Conservation (phyloP, 495 filamentous ascomycete genomes). For the Aspergillus asperescens region DNA sequence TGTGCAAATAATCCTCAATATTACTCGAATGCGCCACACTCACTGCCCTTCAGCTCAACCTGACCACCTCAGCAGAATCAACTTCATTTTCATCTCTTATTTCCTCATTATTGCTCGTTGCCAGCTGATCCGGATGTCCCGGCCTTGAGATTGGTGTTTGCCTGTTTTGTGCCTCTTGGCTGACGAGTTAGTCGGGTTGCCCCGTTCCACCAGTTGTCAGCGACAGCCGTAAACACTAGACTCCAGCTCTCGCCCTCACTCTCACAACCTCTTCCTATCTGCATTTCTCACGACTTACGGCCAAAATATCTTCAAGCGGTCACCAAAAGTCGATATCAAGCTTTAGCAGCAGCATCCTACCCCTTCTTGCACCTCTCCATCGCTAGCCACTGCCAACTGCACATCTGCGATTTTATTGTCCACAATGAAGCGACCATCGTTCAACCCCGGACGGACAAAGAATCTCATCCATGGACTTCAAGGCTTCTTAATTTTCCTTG, state of each 20-base stretch:
- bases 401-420: background rate
- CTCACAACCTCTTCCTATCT: background rate
- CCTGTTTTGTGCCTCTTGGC: background rate
- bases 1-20: slow-evolving; percentile 1
- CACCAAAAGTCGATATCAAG: background rate
- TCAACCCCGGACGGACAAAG: slow-evolving; percentile 42
- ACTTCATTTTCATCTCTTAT: background rate
- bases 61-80: too few relatives aligned
- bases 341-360: background rate
- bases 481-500: slow-evolving; percentile 60
- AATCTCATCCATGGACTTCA: slow-evolving; percentile 53
- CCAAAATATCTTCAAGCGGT: background rate
- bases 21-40: background rate
- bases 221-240: slow-evolving; percentile 21
- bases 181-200: slow-evolving; percentile 21
- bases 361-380: background rate
- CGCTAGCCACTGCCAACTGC: background rate
- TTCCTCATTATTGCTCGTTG: background rate
- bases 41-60: background rate
- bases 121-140: background rate
- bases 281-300: background rate
- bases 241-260: slow-evolving; percentile 4
- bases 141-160: background rate
- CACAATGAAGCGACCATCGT: slow-evolving; percentile 32
- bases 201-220: slow-evolving; percentile 21